Evolutionary conservation across 1,139 yeast genomes (phyloP).

Genomic region (Yamadazyma triangularis): DNA sequence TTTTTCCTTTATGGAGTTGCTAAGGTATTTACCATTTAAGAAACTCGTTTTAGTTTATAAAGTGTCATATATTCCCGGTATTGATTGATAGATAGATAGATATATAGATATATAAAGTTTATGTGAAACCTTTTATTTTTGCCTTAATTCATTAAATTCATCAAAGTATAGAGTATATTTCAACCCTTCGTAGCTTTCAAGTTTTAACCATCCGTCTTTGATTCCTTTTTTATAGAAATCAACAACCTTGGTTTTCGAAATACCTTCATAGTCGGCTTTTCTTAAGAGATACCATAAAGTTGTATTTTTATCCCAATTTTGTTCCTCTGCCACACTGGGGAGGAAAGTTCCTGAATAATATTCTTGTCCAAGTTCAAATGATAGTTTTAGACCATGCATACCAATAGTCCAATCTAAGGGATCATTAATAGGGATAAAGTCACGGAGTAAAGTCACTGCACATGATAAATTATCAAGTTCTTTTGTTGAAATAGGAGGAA

Average conservation of each 20-base stretch:
- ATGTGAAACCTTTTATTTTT: too few relatives aligned
- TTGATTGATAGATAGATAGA: too few relatives aligned
- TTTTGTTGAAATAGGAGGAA: constrained; percentile 51
- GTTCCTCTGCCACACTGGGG: constrained; percentile 90
- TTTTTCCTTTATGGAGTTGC: constrained; percentile 51
- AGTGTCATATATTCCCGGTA: too few relatives aligned
- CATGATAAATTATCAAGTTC: constrained; percentile 51
- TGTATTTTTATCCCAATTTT: constrained; percentile 71
- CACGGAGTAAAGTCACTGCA: constrained; percentile 60
- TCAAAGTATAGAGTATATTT: constrained; percentile 24
- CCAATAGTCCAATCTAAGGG: constrained; percentile 80
- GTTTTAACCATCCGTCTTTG: constrained; percentile 30
- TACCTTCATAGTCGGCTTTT: constrained; percentile 52
- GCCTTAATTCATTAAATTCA: constrained; percentile 16
- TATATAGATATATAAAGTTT: too few relatives aligned
- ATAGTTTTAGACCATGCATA: constrained; percentile 69
- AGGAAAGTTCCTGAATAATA: constrained; percentile 71
- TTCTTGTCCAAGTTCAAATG: constrained; percentile 32
- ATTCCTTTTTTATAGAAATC: constrained; percentile 28
- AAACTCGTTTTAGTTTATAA: too few relatives aligned
- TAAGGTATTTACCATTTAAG: constrained; percentile 14
- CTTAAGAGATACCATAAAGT: constrained; percentile 67
- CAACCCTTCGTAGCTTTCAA: constrained; percentile 38
- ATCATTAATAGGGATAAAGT: constrained; percentile 49
- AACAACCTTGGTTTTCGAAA: constrained; percentile 14